Evolutionary conservation across 305 asterid genomes (phyloP), one percentile per base, ranked within the genome.

Genomic region (Rubia tinctorum): DNA sequence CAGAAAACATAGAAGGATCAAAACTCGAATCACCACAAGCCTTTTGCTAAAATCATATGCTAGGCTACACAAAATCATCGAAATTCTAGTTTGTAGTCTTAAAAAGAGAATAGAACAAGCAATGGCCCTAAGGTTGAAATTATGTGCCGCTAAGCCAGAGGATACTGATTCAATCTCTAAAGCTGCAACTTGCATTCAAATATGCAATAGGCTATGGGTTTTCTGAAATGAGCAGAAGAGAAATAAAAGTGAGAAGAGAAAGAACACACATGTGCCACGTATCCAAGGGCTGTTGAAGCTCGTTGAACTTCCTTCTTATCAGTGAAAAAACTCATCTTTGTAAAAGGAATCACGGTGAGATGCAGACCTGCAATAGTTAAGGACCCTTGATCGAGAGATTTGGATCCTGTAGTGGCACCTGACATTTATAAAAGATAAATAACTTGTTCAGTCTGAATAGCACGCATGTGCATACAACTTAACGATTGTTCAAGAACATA

Each of bases 241-340:
- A 64, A 37, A 34, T 17, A 34, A 64, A 64, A 14, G 20, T 1
- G 47, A 37, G 49, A 39, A 64, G 69, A 64, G 80, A 78, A 81
- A 75, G 80, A 79, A 83, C 97, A 79, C 82, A 95, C 98, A 75
- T 95, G 98, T 40, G 99, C 96, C 60, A 92, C 92, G 84, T 88
- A 90, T 86, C 98, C 99, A 79, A 95, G 86, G 75, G 99, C 98
- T 60, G 98, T 89, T 63, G 98, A 93, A 71, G 99, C 89, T 74
- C 91, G 88, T 87, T 90, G 97, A 81, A 88, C 85, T 85, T 90
- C 99, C 91, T 90, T 89, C 88, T 95, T 95, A 87, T 95, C 98
- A 79, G 97, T 87, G 89, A 95, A 95, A 82, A 95, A 89, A 82
- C 93, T 89, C 96, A 90, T 88, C 97, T 92, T 92, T 62, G 95